Evolutionary conservation across 148 eudicot species (phyloP), one percentile per base, ranked within the genome.

Genomic region (Fallopia convolvulus): DNA sequence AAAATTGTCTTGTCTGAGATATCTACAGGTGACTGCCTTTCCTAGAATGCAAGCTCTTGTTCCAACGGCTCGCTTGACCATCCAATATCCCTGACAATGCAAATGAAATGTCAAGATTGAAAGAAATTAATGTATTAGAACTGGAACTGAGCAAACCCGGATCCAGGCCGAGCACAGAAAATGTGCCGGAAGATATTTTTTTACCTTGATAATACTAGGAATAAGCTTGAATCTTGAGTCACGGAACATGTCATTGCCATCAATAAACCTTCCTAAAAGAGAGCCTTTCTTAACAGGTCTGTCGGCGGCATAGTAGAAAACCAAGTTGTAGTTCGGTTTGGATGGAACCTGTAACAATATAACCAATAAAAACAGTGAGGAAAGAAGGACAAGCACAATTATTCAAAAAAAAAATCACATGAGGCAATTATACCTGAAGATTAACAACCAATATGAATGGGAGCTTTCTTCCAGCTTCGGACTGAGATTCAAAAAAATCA

Each of bases 51-150:
- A 96, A 74, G 99, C 99, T 85, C 90, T 93, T 70, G 93, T 80
- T 77, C 99, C 99, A 80, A 96, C 99, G 2, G 99, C 99, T 81
- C 98, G 99, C 81, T 96, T 96, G 23, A 96, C 99, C 99, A 96
- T 96, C 98, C 99, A 96, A 81, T 96, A 96, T 46, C 99, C 99
- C 99, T 96, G 83, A 15, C 39, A 26, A 32, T 66, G 42, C 20
- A 66, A 66, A 66, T 66, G 72, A 66, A 66, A 32, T 66, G 72
- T 36, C 5, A 20, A 66, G 72, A 5, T 3, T 14, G 8, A 56
- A 75, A 10, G 63, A 20, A 14, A 32, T 33, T 14, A 44, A 0
- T 14, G 44, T 30, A 32, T 30, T 65, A 6, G n/a, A 65, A 65
- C 8, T 41, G 6, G 44, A 41, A 41, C 44, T 41, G 44, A 41